Evolutionary conservation across 441 rosid species (phyloP).

Genomic region (Gossypium schwendimanii): DNA sequence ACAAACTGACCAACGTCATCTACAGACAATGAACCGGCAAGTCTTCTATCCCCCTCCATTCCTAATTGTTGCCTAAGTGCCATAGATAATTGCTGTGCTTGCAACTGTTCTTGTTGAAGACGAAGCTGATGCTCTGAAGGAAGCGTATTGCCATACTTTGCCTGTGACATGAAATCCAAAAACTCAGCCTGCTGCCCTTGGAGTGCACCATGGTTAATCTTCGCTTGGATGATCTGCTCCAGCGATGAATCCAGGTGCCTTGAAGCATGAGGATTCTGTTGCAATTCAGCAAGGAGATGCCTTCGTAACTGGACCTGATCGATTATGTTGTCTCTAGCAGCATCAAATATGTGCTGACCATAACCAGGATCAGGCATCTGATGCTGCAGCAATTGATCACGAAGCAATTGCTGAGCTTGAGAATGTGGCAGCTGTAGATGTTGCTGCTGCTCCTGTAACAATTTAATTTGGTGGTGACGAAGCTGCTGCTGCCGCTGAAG

Average conservation of each 20-base stretch:
- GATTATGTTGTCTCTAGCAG: slow-evolving; percentile 16
- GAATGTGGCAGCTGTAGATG: slow-evolving; percentile 25
- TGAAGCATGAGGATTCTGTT: slow-evolving; percentile 20
- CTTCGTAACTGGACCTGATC: slow-evolving; percentile 24
- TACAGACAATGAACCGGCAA: slow-evolving; percentile 20
- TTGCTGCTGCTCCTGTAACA: slow-evolving; percentile 19
- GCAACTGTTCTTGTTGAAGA: slow-evolving; percentile 35
- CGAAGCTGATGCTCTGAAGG: slow-evolving; percentile 25
- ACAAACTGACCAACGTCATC: slow-evolving; percentile 33
- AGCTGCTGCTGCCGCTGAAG: slow-evolving; percentile 14
- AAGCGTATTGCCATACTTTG: slow-evolving; percentile 12
- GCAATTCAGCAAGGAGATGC: slow-evolving; percentile 21
- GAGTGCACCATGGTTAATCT: slow-evolving; percentile 20
- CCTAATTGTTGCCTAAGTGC: slow-evolving; percentile 32
- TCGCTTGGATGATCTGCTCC: slow-evolving; percentile 30
- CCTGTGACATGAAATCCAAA: slow-evolving; percentile 22
- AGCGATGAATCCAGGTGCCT: slow-evolving; percentile 25
- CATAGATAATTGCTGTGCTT: slow-evolving; percentile 29
- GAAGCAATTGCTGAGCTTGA: slow-evolving; percentile 19
- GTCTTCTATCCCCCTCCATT: slow-evolving; percentile 30
- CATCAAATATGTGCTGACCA: slow-evolving; percentile 23
- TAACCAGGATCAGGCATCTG: slow-evolving; percentile 25
- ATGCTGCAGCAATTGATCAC: slow-evolving; percentile 27
- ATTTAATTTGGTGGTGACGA: slow-evolving; percentile 20
- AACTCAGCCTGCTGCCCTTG: slow-evolving; percentile 20